Evolutionary conservation across 2,329 filamentous ascomycete genomes (phyloP), one percentile per base, ranked within the genome.

Genomic region (Hypoxylon sp.): DNA sequence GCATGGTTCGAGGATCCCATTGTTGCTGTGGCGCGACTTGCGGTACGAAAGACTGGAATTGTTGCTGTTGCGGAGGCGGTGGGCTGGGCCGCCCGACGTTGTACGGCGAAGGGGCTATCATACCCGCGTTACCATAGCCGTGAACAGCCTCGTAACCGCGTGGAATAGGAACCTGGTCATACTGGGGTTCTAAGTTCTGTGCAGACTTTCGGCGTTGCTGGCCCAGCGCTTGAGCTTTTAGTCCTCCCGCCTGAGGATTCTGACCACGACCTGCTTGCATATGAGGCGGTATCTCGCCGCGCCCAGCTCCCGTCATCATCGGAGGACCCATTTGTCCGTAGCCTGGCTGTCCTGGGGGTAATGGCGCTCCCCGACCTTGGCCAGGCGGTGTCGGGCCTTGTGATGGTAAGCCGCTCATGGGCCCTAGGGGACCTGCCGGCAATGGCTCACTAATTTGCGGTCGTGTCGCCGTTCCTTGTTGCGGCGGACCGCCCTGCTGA

Each of bases 81-180:
- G 62, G 63, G 23, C 62, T 65, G 21, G 67, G 64, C 3, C 65
- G 71, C 11, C 74, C 71, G 8, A 74, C 57, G 12, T 76, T 70
- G 32, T 78, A 77, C 14, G 75, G 74, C 9, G 74, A 76, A 29
- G 68, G 63, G 25, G 71, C 73, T 23, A 74, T 25, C 61, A 65
- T 72, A 30, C 64, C 68, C 3, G 72, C 68, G 12, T 69, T 56
- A 9, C 74, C 74, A 52, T 78, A 78, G 0, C 75, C 75, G 56
- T 75, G 74, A 27, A 78, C 76, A 14, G 75, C 72, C n/a, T 76
- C 64, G 47, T 78, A 78, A 6, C 75, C 74, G 5, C 65, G 68
- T 5, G 76, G 76, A 21, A 78, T 78, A 19, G 76, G 76, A 2
- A 78, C 75, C 46, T 70, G 64, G 41, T 72, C 75, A 48, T 78